phyloP scores from a whole-genome alignment of 2,329 filamentous ascomycete species.

The Macrophomina phaseolina region DNA sequence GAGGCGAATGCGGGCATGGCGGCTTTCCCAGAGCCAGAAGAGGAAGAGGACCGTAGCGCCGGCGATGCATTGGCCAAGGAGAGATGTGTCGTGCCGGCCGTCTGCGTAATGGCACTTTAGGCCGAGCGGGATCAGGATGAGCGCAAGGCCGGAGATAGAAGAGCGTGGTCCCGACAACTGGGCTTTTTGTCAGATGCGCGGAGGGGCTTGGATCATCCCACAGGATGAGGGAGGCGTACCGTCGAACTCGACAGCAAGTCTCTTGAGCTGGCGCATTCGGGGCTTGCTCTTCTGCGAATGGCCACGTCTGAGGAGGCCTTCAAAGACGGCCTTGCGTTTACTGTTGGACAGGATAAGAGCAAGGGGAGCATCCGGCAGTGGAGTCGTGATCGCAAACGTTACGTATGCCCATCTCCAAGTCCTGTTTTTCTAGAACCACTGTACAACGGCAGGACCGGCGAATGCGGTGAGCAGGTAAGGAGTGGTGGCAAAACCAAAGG shows the following conservation, averaged over 20 bases:
- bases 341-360: neutral
- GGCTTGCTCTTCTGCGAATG: constrained; percentile 53
- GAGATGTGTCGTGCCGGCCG: constrained; percentile 44
- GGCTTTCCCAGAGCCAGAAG: constrained; percentile 48
- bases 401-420: constrained; percentile 74
- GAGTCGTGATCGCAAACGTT: constrained; percentile 68
- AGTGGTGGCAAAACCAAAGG: constrained; percentile 66
- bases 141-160: constrained; percentile 63
- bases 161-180: constrained; percentile 64
- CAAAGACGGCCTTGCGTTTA: constrained; percentile 40
- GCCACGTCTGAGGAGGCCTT: constrained; percentile 56
- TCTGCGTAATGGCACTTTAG: constrained; percentile 39
- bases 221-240: constrained; percentile 31
- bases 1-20: constrained; percentile 47
- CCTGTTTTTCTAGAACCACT: constrained; percentile 57
- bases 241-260: constrained; percentile 63
- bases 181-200: no score
- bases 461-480: constrained; percentile 72
- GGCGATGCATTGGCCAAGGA: constrained; percentile 43
- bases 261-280: constrained; percentile 54
- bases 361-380: constrained; percentile 56
- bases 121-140: constrained; percentile 62
- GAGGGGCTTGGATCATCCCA: no score
- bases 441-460: constrained; percentile 63
- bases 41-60: constrained; percentile 44